Evolutionary conservation across 2,329 filamentous ascomycete species (phyloP), one percentile per base, ranked within the genome.

Genomic region (Knufia petricola): DNA sequence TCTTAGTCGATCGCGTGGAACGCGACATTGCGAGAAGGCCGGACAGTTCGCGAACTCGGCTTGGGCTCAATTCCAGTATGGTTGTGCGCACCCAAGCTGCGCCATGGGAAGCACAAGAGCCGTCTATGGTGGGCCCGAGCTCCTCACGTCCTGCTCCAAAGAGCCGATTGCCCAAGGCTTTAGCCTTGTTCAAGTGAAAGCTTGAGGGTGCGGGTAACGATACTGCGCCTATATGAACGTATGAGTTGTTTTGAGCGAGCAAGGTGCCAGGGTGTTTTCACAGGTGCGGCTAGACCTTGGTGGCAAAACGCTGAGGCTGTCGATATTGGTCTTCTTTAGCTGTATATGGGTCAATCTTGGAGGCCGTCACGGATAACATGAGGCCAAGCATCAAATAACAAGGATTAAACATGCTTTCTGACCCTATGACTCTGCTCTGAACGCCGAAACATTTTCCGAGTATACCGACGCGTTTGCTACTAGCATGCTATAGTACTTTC

Each of bases 41-140:
- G 2, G 52, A 53, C 37, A 54, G 47, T 45, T 57, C 55, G 28
- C 52, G 51, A 17, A 42, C 41, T 13, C 34, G 55, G 12, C 50
- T 58, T 4, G 56, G 53, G 13, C 34, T 53, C 26, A 47, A 46
- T n/a, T 46, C 52, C n/a, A 58, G 41, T 42, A 52, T 56, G 44
- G 19, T 51, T 7, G 32, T 52, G 12, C 42, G 21, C 10, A 44
- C 53, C 28, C 50, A 57, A 19, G 48, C 28, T 4, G 51, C 47
- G 10, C 53, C 56, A n/a, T 56, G 56, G 54, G 46, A 52, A 19
- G 15, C n/a, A 12, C 38, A 49, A n/a, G 54, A 52, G 8, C 32
- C 31, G 24, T 24, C 51, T 9, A 12, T 28, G 15, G 31, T 21
- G n/a, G 34, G 19, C 41, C 31, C 48, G 10, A 30, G 21, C 15